Conservation (phyloP, 1,139 yeast genomes). For the Geotrichum klebahnii region DNA sequence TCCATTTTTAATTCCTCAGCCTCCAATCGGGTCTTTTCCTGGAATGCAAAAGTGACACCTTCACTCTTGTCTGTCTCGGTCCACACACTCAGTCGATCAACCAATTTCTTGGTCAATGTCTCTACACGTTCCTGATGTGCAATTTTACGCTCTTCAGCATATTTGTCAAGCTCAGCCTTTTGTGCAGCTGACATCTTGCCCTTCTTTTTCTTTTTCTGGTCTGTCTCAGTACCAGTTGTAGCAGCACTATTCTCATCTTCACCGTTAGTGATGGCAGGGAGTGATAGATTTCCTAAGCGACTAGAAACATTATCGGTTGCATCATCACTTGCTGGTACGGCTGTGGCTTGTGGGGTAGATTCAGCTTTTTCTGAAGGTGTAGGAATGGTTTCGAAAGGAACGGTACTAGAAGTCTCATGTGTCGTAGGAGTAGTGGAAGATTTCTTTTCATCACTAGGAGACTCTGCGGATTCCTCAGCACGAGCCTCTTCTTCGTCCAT, state of each 20-base stretch:
- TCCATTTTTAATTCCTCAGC: conserved; percentile 89
- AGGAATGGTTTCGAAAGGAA: conserved; percentile 1
- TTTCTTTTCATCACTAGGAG: conserved; percentile 11
- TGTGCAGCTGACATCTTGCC: conserved; percentile 47
- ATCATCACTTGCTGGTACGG: conserved; percentile 2
- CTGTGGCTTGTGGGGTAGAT: conserved; percentile 1
- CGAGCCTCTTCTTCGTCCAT: conserved; percentile 58
- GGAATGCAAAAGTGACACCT: conserved; percentile 66
- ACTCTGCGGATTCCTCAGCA: conserved; percentile 17
- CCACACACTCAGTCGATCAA: conserved; percentile 64
- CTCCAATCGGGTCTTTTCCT: conserved; percentile 67
- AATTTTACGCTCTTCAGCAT: conserved; percentile 70
- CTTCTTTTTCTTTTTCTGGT: conserved; percentile 39
- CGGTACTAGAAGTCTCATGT: conserved; percentile 10
- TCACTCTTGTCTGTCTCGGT: conserved; percentile 78
- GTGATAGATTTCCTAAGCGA: conserved; percentile 10
- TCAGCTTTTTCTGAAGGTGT: conserved; percentile 13
- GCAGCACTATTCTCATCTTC: neutral
- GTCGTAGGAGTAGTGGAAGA: conserved; percentile 11
- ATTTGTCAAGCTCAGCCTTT: conserved; percentile 64
- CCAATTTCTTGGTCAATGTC: conserved; percentile 58
- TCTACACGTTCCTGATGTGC: conserved; percentile 71
- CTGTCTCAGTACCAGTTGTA: conserved; percentile 30
- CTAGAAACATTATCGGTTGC: neutral
- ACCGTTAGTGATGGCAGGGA: conserved; percentile 10